Conservation (phyloP, 164 flowering plant species). For the Saururus chinensis region DNA sequence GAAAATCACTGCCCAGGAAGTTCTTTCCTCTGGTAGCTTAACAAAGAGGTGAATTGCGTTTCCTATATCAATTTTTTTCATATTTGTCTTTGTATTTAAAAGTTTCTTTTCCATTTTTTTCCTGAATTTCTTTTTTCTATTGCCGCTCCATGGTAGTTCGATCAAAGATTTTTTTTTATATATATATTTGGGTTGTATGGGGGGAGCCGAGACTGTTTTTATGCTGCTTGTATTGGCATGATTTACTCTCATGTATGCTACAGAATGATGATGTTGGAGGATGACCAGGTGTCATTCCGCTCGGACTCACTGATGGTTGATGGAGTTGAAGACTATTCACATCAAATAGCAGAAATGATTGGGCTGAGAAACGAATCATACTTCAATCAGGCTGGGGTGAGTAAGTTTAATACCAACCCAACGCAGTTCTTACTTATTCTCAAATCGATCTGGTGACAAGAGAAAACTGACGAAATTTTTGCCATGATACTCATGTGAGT, state of each 20-base stretch:
- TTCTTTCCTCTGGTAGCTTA: constrained; percentile 92
- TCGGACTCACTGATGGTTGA: constrained; percentile 70
- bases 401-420: constrained; percentile 14
- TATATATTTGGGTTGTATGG: neutral
- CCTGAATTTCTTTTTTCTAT: neutral
- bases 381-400: constrained; percentile 78
- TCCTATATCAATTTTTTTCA: neutral
- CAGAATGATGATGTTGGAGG: constrained; percentile 98
- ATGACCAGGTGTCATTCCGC: constrained; percentile 88
- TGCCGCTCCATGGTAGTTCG: neutral
- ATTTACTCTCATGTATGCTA: constrained; percentile 5
- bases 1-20: constrained; percentile 86
- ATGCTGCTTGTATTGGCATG: constrained; percentile 3
- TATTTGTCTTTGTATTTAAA: too few species aligned
- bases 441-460: neutral
- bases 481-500: too few species aligned
- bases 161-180: neutral
- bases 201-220: too few species aligned
- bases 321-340: constrained; percentile 91
- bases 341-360: constrained; percentile 99
- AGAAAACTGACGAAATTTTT: neutral
- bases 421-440: neutral
- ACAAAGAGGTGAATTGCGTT: constrained; percentile 63
- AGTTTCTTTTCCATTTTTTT: too few species aligned
- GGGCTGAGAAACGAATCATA: constrained; percentile 77